Evolutionary conservation across 805 yeast genomes (phyloP).

Genomic region (Yarrowia porcina): DNA sequence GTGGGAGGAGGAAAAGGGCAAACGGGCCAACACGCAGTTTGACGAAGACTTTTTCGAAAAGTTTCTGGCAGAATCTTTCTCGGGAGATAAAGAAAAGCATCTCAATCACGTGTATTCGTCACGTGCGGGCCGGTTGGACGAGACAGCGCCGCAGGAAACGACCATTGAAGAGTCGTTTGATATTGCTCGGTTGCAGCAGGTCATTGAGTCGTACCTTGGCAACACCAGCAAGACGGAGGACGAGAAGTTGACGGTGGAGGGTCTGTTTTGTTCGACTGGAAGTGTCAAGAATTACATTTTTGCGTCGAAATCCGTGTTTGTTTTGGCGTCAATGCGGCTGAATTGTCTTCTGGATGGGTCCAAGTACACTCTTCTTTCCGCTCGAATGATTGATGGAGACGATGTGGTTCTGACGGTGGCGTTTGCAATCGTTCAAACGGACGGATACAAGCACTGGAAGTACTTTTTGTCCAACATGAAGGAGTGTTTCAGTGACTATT

Average conservation of each 20-base stretch:
- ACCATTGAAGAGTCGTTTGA: slow-evolving; percentile 15
- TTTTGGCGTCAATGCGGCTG: slow-evolving; percentile 13
- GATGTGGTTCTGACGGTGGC: slow-evolving; percentile 16
- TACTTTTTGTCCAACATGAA: slow-evolving; percentile 12
- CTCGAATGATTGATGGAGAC: slow-evolving; percentile 18
- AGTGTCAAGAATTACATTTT: slow-evolving; percentile 18
- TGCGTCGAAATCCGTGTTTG: slow-evolving; percentile 10
- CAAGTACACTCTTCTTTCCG: slow-evolving; percentile 1
- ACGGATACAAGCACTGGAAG: slow-evolving; percentile 25
- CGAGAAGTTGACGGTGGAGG: slow-evolving; percentile 16
- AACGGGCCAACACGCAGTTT: slow-evolving; percentile 11
- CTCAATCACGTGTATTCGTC: slow-evolving; percentile 12
- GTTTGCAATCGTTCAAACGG: slow-evolving; percentile 9
- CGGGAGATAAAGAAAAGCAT: slow-evolving; percentile 7
- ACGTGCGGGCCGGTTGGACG: slow-evolving; percentile 2
- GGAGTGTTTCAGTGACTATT: slow-evolving; percentile 16
- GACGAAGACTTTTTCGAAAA: slow-evolving; percentile 22
- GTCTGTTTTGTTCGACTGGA: slow-evolving; percentile 1
- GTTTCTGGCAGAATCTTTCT: slow-evolving; percentile 7
- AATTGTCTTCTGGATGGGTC: slow-evolving; percentile 9
- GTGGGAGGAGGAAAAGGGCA: slow-evolving; percentile 22
- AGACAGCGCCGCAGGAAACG: not conserved
- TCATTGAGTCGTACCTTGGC: not conserved
- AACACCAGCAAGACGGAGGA: slow-evolving; percentile 12
- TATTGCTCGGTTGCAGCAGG: slow-evolving; percentile 1